Conservation (phyloP, 306 rosid species). For the Casuarina equisetifolia region DNA sequence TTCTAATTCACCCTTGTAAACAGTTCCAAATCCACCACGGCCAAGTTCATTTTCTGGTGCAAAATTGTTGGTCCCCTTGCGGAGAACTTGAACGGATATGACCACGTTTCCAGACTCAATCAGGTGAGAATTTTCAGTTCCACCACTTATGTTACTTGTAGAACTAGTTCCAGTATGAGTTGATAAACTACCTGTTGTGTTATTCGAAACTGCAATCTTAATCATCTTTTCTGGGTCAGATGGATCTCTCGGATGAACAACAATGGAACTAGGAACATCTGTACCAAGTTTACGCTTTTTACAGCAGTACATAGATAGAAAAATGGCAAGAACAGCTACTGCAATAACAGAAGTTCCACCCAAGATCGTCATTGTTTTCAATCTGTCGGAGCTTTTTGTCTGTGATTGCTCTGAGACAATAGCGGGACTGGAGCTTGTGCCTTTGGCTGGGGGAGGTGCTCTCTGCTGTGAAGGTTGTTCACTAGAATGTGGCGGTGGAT, state of each 20-base stretch:
- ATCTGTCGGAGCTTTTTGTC: conserved; percentile 24
- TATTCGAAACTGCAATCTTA: conserved; percentile 58
- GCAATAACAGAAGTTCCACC: conserved; percentile 34
- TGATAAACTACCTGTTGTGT: conserved; percentile 48
- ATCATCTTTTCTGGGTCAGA: conserved; percentile 50
- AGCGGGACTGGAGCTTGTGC: conserved; percentile 32
- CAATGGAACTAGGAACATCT: conserved; percentile 52
- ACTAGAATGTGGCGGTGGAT: conserved; percentile 16
- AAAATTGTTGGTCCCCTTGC: conserved; percentile 61
- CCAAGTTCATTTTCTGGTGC: conserved; percentile 72
- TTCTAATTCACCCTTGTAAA: conserved; percentile 78
- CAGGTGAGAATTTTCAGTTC: conserved; percentile 45
- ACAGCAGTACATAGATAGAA: conserved; percentile 38
- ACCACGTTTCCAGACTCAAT: conserved; percentile 58
- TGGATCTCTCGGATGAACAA: conserved; percentile 65
- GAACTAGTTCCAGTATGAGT: conserved; percentile 51
- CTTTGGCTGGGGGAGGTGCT: conserved; percentile 20
- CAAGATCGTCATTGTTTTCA: conserved; percentile 30
- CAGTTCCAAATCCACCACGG: conserved; percentile 85
- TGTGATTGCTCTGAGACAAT: conserved; percentile 26
- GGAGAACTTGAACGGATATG: conserved; percentile 66
- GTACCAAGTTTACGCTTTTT: conserved; percentile 38
- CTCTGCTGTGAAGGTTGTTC: conserved; percentile 30
- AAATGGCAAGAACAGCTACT: conserved; percentile 26
- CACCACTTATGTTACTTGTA: conserved; percentile 45